phyloP scores from a whole-genome alignment of 805 yeast species.

The Nakazawaea laoshanensis region DNA sequence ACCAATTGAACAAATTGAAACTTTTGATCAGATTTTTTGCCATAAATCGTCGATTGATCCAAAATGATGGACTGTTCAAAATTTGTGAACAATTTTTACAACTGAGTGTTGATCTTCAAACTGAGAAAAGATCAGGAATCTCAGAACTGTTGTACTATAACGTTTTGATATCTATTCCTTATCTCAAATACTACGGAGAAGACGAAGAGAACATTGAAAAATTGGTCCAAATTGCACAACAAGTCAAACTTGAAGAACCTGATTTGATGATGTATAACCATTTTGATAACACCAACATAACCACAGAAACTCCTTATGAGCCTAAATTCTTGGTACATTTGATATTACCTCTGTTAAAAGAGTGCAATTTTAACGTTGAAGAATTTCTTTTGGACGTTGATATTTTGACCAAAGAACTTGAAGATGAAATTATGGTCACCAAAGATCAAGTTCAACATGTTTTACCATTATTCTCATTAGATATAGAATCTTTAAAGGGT shows the following conservation, averaged over 20 bases:
- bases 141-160: slow-evolving; percentile 65
- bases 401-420: slow-evolving; percentile 20
- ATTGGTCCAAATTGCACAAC: slow-evolving; percentile 36
- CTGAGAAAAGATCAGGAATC: slow-evolving; percentile 38
- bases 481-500: slow-evolving; percentile 17
- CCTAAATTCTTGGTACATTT: slow-evolving; percentile 39
- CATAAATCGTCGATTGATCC: slow-evolving; percentile 54
- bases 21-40: slow-evolving; percentile 64
- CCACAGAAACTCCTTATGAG: slow-evolving; percentile 37
- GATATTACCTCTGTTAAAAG: slow-evolving; percentile 41
- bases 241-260: slow-evolving; percentile 10
- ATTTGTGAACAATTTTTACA: slow-evolving; percentile 47
- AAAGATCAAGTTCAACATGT: slow-evolving; percentile 20
- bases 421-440: slow-evolving; percentile 5
- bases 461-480: slow-evolving; percentile 17
- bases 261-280: slow-evolving; percentile 18
- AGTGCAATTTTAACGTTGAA: too few species aligned
- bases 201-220: slow-evolving; percentile 28
- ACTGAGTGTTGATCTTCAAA: slow-evolving; percentile 49
- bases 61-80: slow-evolving; percentile 29
- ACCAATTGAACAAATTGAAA: slow-evolving; percentile 68
- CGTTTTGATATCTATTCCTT: slow-evolving; percentile 58
- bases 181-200: slow-evolving; percentile 20
- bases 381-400: slow-evolving; percentile 30
- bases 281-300: slow-evolving; percentile 27